These are phyloP conservation scores for Apium graveolens DNA, from an alignment of 129 eudicot species.

Conservation along the genomic window DNA sequence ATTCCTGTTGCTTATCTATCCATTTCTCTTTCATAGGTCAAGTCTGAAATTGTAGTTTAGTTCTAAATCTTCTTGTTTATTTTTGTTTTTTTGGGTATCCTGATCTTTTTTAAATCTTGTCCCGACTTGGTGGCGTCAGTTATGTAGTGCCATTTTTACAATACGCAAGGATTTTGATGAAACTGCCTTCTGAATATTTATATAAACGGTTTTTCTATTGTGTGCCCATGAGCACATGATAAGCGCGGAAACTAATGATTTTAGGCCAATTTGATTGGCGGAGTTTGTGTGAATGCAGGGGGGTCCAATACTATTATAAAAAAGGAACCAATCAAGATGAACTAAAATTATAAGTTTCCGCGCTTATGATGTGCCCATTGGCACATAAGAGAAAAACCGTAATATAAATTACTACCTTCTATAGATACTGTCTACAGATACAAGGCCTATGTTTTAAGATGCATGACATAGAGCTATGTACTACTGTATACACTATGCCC, in stretches of 20 bases:
- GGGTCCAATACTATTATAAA: no score
- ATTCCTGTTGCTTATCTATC: background rate
- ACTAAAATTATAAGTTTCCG: no score
- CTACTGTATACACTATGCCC: background rate
- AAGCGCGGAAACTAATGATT: no score
- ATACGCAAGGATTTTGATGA: background rate
- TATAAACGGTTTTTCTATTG: no score
- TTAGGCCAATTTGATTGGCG: no score
- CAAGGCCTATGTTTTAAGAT: background rate
- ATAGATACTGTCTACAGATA: background rate
- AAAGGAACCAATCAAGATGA: no score
- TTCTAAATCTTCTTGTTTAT: background rate
- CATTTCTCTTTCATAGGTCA: background rate
- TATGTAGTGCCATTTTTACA: background rate
- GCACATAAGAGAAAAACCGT: no score
- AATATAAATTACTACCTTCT: background rate
- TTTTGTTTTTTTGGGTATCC: background rate
- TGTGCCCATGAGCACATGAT: no score
- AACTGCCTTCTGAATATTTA: background rate
- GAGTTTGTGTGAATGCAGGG: no score
- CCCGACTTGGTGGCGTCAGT: background rate
- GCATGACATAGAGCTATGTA: background rate
- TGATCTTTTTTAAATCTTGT: background rate
- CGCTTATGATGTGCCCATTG: no score
- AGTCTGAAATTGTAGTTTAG: background rate